A percentile compares a stretch with the other conserved stretches of the same genome.
phyloP scores from a whole-genome alignment of 2,329 filamentous ascomycete genomes.

The Colletotrichum aenigma region DNA sequence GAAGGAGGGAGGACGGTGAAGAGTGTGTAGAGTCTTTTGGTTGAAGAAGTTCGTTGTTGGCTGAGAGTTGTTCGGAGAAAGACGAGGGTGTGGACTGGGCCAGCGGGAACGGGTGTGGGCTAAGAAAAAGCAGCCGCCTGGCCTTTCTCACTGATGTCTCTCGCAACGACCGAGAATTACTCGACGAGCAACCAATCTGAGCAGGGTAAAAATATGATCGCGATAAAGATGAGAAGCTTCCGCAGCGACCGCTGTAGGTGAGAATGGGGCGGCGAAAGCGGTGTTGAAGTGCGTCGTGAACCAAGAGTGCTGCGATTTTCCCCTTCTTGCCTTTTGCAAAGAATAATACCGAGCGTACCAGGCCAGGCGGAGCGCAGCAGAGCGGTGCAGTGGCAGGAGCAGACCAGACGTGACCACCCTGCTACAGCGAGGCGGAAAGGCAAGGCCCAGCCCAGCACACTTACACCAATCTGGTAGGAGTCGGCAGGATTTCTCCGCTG shows the following conservation, averaged over 20 bases:
- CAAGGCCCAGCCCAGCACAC: conserved; percentile 22
- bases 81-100: conserved; percentile 13
- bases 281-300: conserved; percentile 1
- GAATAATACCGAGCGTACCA: conserved; percentile 15
- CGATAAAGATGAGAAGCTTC: neutral
- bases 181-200: conserved; percentile 6
- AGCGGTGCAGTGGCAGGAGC: conserved; percentile 11
- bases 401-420: conserved; percentile 21
- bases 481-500: conserved; percentile 8
- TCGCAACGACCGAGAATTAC: neutral
- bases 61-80: conserved; percentile 22
- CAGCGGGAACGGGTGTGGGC: conserved; percentile 11
- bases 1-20: neutral
- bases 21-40: neutral
- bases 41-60: conserved; percentile 20
- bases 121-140: conserved; percentile 22
- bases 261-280: conserved; percentile 6
- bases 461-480: conserved; percentile 31
- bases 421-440: conserved; percentile 20
- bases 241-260: conserved; percentile 2
- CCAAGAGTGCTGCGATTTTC: conserved; percentile 15
- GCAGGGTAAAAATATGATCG: neutral
- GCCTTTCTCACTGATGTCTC: conserved; percentile 3
- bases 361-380: neutral
- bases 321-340: conserved; percentile 20